These are phyloP conservation scores for Leptographium procerum DNA, from an alignment of 2,329 filamentous ascomycete genomes.

Conservation along the genomic window DNA sequence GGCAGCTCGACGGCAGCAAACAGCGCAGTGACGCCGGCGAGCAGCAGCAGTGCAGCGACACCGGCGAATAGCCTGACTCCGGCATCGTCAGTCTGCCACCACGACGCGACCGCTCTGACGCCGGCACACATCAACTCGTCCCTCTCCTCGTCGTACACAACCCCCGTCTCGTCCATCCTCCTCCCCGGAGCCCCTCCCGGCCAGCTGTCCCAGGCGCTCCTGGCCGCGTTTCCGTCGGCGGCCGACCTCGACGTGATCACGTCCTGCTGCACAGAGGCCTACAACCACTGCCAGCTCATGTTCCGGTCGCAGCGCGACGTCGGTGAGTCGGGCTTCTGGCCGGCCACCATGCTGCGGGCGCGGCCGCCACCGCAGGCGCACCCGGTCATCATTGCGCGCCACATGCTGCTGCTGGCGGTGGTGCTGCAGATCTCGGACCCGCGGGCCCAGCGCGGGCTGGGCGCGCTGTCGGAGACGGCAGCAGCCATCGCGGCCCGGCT, in stretches of 20 bases:
- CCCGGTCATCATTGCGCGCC: constrained; percentile 21
- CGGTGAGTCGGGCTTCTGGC: constrained; percentile 2
- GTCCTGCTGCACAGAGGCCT: not conserved
- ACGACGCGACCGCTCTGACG: too few species aligned
- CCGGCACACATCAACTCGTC: not conserved
- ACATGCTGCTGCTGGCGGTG: constrained; percentile 20
- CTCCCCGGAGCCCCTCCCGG: not conserved
- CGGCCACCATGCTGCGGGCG: not conserved
- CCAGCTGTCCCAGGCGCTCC: constrained; percentile 1
- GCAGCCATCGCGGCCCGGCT: not conserved
- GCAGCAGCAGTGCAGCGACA: too few species aligned
- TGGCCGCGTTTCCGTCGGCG: constrained; percentile 5
- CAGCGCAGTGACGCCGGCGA: too few species aligned
- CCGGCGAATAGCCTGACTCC: not conserved
- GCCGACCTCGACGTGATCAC: constrained; percentile 6
- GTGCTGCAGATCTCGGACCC: constrained; percentile 20
- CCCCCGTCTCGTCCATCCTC: not conserved
- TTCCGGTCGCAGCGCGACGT: constrained; percentile 7
- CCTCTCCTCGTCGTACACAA: not conserved
- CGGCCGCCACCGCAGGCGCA: constrained; percentile 9
- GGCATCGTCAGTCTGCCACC: not conserved
- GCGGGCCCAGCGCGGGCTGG: not conserved
- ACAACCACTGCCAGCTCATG: constrained; percentile 4
- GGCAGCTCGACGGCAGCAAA: not conserved
- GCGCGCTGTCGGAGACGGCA: constrained; percentile 14